Evolutionary conservation across 2,329 filamentous ascomycete species (phyloP).

Genomic region (Sarocladium kiliense): DNA sequence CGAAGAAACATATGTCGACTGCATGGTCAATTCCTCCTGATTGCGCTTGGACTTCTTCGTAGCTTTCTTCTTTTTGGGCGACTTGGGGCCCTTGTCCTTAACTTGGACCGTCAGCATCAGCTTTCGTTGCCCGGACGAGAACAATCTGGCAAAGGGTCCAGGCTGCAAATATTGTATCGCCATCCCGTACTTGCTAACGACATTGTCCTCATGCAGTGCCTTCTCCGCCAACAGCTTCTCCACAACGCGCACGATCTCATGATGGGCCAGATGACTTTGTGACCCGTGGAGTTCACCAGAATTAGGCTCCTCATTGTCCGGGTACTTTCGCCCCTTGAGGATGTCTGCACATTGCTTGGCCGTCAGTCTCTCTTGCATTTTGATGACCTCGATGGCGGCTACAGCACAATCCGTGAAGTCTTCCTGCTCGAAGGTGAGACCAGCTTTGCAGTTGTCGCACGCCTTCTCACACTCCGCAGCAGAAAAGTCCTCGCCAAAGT

Average conservation of each 20-base stretch:
- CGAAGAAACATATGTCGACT: constrained; percentile 46
- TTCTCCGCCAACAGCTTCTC: constrained; percentile 69
- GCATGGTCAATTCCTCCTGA: constrained; percentile 34
- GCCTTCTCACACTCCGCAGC: constrained; percentile 63
- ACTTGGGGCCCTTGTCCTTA: constrained; percentile 26
- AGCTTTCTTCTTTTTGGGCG: constrained; percentile 27
- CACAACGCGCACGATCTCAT: constrained; percentile 81
- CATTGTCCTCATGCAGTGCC: constrained; percentile 66
- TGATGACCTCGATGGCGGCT: constrained; percentile 65
- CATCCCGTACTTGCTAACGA: constrained; percentile 50
- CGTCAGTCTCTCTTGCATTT: constrained; percentile 58
- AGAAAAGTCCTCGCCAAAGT: constrained; percentile 85
- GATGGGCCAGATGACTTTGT: constrained; percentile 61
- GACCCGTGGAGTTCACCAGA: constrained; percentile 61
- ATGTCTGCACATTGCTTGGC: constrained; percentile 79
- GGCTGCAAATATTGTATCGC: constrained; percentile 65
- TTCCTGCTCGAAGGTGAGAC: constrained; percentile 61
- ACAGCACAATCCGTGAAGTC: constrained; percentile 75
- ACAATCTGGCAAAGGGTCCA: constrained; percentile 35
- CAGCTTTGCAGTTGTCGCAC: constrained; percentile 87
- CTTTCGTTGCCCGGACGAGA: constrained; percentile 38
- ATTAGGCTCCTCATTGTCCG: constrained; percentile 46
- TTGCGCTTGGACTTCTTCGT: constrained; percentile 30
- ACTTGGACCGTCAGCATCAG: constrained; percentile 40
- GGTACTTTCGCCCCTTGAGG: constrained; percentile 64